Evolutionary conservation across 192 early-diverging fungal species (phyloP).

Genomic region (Phycomyces nitens): DNA sequence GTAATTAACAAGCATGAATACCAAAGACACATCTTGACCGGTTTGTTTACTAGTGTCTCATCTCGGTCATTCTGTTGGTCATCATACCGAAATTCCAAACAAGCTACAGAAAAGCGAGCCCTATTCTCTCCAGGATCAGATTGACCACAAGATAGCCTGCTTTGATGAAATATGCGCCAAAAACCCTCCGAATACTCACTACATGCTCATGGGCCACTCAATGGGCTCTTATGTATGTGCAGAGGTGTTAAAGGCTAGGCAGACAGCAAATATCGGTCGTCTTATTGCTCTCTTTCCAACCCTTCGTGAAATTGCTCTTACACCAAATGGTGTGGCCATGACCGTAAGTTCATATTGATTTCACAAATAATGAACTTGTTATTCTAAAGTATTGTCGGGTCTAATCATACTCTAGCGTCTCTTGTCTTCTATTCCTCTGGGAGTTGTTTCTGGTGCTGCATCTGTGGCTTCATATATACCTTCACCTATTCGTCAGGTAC

Average conservation of each 20-base stretch:
- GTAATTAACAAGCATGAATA: conserved; percentile 22
- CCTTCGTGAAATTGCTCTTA: conserved; percentile 69
- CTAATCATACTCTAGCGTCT: conserved; percentile 5
- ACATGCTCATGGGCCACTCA: conserved; percentile 63
- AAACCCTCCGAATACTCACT: conserved; percentile 43
- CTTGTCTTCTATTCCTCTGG: conserved; percentile 26
- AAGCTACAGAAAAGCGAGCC: conserved; percentile 13
- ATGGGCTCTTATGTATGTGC: conserved; percentile 62
- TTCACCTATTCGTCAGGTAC: conserved; percentile 34
- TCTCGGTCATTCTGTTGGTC: conserved; percentile 53
- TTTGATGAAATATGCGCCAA: conserved; percentile 50
- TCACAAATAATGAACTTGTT: background rate
- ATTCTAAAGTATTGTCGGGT: background rate
- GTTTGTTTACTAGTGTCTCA: conserved; percentile 45
- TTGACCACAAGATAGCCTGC: conserved; percentile 63
- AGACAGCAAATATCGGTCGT: conserved; percentile 58
- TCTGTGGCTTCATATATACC: conserved; percentile 33
- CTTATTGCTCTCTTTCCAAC: conserved; percentile 79
- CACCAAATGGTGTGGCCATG: conserved; percentile 67
- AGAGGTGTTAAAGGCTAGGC: conserved; percentile 55
- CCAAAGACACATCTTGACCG: background rate
- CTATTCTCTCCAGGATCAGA: conserved; percentile 58
- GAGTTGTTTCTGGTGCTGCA: conserved; percentile 17
- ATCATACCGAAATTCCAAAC: conserved; percentile 22
- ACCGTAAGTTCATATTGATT: conserved; percentile 33